These are phyloP conservation scores for Xylogone sp. DNA, from an alignment of 2,329 filamentous ascomycete genomes.

Conservation along the genomic window DNA sequence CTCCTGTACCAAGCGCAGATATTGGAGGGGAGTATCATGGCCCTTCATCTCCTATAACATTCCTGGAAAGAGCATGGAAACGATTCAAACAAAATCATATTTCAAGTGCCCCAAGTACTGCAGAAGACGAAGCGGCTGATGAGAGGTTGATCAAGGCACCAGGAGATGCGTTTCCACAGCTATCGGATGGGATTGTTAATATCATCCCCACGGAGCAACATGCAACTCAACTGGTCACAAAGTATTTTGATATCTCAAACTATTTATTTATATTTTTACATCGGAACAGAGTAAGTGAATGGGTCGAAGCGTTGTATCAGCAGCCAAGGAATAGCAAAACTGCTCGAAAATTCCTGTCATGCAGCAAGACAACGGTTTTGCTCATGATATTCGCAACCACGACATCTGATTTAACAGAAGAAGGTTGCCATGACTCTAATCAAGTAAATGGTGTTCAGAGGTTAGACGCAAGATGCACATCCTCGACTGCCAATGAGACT, in stretches of 20 bases:
- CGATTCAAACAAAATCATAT: conserved; percentile 36
- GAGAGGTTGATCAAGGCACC: conserved; percentile 15
- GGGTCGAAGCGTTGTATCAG: conserved; percentile 30
- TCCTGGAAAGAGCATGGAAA: conserved; percentile 50
- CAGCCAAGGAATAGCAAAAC: too few relatives aligned
- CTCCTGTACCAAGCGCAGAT: conserved; percentile 4
- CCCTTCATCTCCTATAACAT: conserved; percentile 50
- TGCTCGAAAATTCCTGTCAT: too few relatives aligned
- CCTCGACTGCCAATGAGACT: background rate
- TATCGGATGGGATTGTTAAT: too few relatives aligned
- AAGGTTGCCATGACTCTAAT: background rate
- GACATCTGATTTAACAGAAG: conserved; percentile 35
- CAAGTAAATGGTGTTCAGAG: background rate
- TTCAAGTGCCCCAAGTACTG: too few relatives aligned
- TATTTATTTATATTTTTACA: conserved; percentile 58
- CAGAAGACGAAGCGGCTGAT: too few relatives aligned
- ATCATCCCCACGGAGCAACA: too few relatives aligned
- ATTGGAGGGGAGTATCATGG: conserved; percentile 50
- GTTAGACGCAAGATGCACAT: background rate
- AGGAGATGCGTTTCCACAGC: conserved; percentile 10
- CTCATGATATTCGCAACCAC: conserved; percentile 45
- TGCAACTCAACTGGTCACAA: conserved; percentile 27
- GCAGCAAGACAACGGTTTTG: conserved; percentile 38
- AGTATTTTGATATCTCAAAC: conserved; percentile 58
- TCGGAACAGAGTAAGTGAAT: conserved; percentile 45